Evolutionary conservation across 768 basidiomycete genomes (phyloP).

Genomic region (Leucocoprinus sp.): DNA sequence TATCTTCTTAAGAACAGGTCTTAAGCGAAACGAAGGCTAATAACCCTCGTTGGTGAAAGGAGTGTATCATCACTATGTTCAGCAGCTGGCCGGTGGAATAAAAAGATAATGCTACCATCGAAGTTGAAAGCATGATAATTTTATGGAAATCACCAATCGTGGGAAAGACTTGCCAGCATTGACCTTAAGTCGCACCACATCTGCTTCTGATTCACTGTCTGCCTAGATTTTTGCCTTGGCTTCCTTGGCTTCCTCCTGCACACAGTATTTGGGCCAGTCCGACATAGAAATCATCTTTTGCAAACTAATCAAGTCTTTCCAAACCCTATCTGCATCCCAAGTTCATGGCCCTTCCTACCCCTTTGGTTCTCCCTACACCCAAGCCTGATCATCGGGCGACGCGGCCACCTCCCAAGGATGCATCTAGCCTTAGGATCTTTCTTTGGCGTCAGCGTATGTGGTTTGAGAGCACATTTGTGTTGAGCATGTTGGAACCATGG

Average conservation of each 20-base stretch:
- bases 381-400: constrained; percentile 17
- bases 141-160: no score
- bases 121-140: no score
- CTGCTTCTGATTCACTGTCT: background rate
- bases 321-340: background rate
- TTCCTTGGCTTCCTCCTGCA: background rate
- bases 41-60: no score
- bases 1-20: no score
- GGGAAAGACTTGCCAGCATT: background rate
- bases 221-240: background rate
- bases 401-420: constrained; percentile 19
- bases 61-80: no score
- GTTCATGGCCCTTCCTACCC: constrained; percentile 8
- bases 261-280: background rate
- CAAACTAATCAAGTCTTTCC: no score
- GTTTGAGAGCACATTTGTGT: constrained; percentile 44
- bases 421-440: constrained; percentile 27
- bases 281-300: no score
- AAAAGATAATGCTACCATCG: no score
- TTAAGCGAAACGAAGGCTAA: no score
- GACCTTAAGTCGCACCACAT: background rate
- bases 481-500: constrained; percentile 47
- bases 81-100: no score
- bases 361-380: constrained; percentile 13
- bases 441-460: constrained; percentile 42